Percentiles rank a stretch among this genome's conserved stretches.
Evolutionary conservation across 345 rosid genomes (phyloP).

Genomic region (Cochlearia excelsa): DNA sequence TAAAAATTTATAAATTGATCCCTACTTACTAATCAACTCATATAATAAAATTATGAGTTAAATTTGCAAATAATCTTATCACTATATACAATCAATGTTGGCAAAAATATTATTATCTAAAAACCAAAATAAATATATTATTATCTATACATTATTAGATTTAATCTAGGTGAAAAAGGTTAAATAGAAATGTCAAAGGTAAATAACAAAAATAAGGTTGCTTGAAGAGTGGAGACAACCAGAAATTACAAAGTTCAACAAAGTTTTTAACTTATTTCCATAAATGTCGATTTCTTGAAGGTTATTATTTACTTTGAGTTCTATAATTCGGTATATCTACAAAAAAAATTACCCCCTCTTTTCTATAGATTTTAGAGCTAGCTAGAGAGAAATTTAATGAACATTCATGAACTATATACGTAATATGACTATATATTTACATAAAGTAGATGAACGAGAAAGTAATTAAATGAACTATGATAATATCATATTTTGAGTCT

Average conservation of each 20-base stretch:
- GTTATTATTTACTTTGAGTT: slow-evolving; percentile 31
- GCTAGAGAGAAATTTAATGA: slow-evolving; percentile 9
- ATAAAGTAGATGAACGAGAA: not conserved
- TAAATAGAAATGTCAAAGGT: slow-evolving; percentile 21
- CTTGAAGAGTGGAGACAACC: slow-evolving; percentile 23
- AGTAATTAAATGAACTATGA: no score
- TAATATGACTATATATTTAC: not conserved
- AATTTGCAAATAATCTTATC: no score
- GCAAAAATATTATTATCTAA: no score
- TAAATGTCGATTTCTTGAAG: slow-evolving; percentile 34
- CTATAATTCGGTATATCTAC: slow-evolving; percentile 26
- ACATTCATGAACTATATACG: slow-evolving; percentile 12
- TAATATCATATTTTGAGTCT: not conserved
- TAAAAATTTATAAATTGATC: no score
- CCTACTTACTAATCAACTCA: no score
- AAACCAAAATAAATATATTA: not conserved
- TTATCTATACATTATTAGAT: no score
- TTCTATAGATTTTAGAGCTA: slow-evolving; percentile 32
- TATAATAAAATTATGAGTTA: no score
- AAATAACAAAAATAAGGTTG: slow-evolving; percentile 32
- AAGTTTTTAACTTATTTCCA: slow-evolving; percentile 26
- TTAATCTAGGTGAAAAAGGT: slow-evolving; percentile 23
- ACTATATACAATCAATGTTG: no score
- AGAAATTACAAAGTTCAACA: slow-evolving; percentile 16
- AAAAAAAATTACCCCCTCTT: slow-evolving; percentile 14